These are phyloP conservation scores for Coemansia furcata DNA, from an alignment of 192 early-diverging fungal genomes.

Conservation along the genomic window DNA sequence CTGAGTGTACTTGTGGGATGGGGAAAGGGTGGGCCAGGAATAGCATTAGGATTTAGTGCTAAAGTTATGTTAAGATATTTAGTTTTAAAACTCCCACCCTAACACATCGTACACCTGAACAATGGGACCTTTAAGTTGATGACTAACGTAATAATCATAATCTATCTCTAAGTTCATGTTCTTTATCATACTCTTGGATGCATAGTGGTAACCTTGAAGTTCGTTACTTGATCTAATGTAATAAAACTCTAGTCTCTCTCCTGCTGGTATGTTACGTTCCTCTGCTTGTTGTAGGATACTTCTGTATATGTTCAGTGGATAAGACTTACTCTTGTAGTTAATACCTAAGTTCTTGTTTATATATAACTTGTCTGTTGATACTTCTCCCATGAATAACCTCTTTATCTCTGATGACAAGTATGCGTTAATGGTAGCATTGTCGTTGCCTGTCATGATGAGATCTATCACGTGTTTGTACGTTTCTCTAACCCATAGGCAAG, in stretches of 20 bases:
- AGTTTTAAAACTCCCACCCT: neutral
- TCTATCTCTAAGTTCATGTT: constrained; percentile 5
- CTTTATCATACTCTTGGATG: constrained; percentile 5
- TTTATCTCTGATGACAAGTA: neutral
- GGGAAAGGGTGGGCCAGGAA: too few species aligned
- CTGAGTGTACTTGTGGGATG: too few species aligned
- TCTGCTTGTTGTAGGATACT: constrained; percentile 4
- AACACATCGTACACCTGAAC: constrained; percentile 3
- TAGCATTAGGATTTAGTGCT: too few species aligned
- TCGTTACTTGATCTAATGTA: neutral
- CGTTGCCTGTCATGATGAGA: neutral
- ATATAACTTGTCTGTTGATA: neutral
- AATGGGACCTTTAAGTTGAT: constrained; percentile 11
- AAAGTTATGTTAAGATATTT: too few species aligned
- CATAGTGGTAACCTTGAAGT: constrained; percentile 16
- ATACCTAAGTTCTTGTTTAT: constrained; percentile 12
- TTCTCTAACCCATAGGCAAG: constrained; percentile 16
- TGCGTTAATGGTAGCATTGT: neutral
- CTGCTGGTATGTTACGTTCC: constrained; percentile 3
- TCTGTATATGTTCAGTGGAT: constrained; percentile 10
- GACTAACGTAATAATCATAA: constrained; percentile 4
- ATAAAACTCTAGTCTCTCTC: constrained; percentile 23
- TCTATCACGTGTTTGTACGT: constrained; percentile 12
- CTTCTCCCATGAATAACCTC: neutral
- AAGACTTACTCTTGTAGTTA: constrained; percentile 11